phyloP scores from a whole-genome alignment of 2,329 filamentous ascomycete species.

The Ophiognomonia clavigignenti-juglandacearum region DNA sequence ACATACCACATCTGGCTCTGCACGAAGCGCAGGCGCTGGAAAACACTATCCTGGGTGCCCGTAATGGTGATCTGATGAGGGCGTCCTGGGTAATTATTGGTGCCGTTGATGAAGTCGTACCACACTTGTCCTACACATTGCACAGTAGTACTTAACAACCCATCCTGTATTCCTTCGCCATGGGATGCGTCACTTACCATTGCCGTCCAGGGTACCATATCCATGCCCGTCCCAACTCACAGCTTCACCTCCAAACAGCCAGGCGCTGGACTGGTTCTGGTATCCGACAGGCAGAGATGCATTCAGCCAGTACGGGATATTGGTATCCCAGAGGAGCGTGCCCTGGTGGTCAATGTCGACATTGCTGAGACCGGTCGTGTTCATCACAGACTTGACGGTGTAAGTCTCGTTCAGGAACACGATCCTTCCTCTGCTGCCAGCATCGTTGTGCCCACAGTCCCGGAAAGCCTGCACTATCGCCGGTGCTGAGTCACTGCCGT shows the following conservation, averaged over 20 bases:
- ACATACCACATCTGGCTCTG: constrained; percentile 17
- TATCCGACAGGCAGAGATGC: constrained; percentile 34
- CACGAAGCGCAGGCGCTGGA: constrained; percentile 10
- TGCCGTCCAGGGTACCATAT: constrained; percentile 28
- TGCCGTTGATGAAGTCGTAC: constrained; percentile 23
- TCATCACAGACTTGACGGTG: constrained; percentile 19
- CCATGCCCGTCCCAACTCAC: constrained; percentile 35
- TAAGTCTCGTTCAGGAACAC: constrained; percentile 23
- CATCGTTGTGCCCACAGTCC: constrained; percentile 21
- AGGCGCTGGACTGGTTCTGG: constrained; percentile 37
- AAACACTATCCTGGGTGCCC: constrained; percentile 7
- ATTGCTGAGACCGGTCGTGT: constrained; percentile 22
- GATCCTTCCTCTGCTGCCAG: constrained; percentile 18
- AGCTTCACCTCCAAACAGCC: constrained; percentile 35
- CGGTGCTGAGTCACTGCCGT: constrained; percentile 12
- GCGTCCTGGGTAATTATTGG: constrained; percentile 26
- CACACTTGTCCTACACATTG: constrained; percentile 26
- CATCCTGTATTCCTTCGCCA: too few species aligned
- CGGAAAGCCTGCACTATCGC: constrained; percentile 22
- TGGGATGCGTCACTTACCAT: too few species aligned
- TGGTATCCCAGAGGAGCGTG: constrained; percentile 18
- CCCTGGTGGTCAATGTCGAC: constrained; percentile 24
- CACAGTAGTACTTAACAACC: too few species aligned
- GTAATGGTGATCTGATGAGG: constrained; percentile 24
- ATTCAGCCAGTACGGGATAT: constrained; percentile 31